A percentile compares a stretch with the other conserved stretches of the same genome.
These are phyloP conservation scores for Sarocladium kiliense DNA, from an alignment of 2,329 filamentous ascomycete species.

Conservation along the genomic window DNA sequence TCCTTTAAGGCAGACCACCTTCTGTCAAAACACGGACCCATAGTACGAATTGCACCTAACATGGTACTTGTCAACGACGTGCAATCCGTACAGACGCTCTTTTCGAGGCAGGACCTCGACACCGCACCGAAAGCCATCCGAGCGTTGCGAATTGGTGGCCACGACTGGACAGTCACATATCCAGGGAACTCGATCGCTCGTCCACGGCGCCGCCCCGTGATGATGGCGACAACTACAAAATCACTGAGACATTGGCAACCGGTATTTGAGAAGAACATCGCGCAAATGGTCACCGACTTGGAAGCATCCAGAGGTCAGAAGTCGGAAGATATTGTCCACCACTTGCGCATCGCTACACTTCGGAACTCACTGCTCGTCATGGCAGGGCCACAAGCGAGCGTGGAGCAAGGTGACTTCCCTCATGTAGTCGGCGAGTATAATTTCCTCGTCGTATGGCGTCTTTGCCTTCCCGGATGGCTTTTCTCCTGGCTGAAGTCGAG, in stretches of 20 bases:
- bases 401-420: constrained; percentile 13
- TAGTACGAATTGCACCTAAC: constrained; percentile 18
- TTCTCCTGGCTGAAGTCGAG: constrained; percentile 14
- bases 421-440: constrained; percentile 16
- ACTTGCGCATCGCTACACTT: constrained; percentile 15
- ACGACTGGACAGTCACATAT: constrained; percentile 17
- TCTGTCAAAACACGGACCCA: constrained; percentile 16
- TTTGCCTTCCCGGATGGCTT: constrained; percentile 14
- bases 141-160: constrained; percentile 16
- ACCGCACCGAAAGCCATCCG: constrained; percentile 15
- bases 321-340: constrained; percentile 15
- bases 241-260: constrained; percentile 13
- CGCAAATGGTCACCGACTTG: constrained; percentile 11
- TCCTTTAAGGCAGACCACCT: constrained; percentile 14
- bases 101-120: constrained; percentile 14
- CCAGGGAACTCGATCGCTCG: constrained; percentile 13
- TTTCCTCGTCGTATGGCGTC: constrained; percentile 16
- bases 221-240: constrained; percentile 16
- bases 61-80: constrained; percentile 21
- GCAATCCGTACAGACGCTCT: constrained; percentile 11
- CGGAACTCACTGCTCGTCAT: constrained; percentile 14
- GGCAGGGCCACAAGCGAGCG: constrained; percentile 12
- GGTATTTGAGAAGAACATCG: constrained; percentile 13
- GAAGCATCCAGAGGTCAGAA: constrained; percentile 10
- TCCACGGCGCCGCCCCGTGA: constrained; percentile 15